These are phyloP conservation scores for Otatea glauca DNA, from an alignment of 176 grass and related monocot species.

Conservation along the genomic window DNA sequence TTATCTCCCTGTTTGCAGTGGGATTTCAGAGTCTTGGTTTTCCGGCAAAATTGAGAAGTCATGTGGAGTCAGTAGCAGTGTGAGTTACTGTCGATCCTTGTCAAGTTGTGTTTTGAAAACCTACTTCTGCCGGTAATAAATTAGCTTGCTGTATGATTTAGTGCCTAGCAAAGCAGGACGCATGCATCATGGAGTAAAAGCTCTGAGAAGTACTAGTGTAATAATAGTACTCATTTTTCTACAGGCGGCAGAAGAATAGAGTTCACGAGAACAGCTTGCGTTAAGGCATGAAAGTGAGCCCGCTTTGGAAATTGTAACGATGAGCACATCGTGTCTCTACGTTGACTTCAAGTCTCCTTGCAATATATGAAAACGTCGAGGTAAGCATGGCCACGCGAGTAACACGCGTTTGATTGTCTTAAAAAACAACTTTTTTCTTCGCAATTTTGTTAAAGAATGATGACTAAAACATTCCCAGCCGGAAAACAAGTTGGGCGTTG, in stretches of 20 bases:
- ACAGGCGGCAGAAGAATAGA: neutral
- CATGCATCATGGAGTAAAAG: neutral
- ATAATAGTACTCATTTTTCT: neutral
- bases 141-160: neutral
- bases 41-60: neutral
- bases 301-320: neutral
- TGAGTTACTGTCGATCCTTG: neutral
- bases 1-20: neutral
- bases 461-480: too few species aligned
- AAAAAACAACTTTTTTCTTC: neutral
- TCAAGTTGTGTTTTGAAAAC: neutral
- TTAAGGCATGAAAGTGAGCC: neutral
- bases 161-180: too few species aligned
- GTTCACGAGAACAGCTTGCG: neutral
- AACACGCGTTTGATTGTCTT: neutral
- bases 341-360: neutral
- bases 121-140: neutral
- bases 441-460: too few species aligned
- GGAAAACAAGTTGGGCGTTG: neutral
- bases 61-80: neutral
- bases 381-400: neutral
- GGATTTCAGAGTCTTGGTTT: neutral
- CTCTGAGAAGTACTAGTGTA: neutral
- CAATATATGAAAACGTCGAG: neutral
- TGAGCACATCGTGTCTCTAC: conserved; percentile 40